Base-by-base conservation (phyloP, 805 yeast genomes). In the Ogataea parapolymorpha region DNA sequence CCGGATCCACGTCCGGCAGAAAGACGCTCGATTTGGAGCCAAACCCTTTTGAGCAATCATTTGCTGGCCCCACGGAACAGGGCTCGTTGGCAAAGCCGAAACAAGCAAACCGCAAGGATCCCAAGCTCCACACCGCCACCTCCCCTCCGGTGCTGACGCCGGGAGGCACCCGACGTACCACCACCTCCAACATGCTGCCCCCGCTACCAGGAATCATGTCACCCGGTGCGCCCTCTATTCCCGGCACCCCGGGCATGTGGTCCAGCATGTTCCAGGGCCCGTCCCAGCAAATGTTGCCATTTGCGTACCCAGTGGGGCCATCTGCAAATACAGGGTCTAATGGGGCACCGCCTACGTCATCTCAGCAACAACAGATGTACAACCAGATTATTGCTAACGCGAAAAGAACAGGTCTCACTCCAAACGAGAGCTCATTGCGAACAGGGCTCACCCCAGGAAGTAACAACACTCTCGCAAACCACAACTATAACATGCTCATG, bases 11-110 rank as follows among this genome's bases (percentile, higher is more conserved):
- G 16, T 26, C 32, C 6, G 20, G 20, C 25, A 37, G 37, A 26
- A 53, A 53, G 46, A 53, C 61, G 2, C 44, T 63, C 15, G 68
- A 62, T 40, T 39, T 89, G 44, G 99, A 93, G 62, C 96, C 93
- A 8, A 91, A 91, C 56, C 97, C 97, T 4, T 91, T 91, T 59
- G 99, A 91, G 63, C 85, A 84, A 62, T 85, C 95, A 37, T 91
- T 91, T 67, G 96, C 62, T 6, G 56, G 52, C 27, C 49, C 44
- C 37, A 45, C 55, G 17, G 51, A 46, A 8, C 37, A 44, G 14
- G 28, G 28, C 32, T 10, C 45, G 25, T 22, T 35, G 12, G 14
- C 42, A 24, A 32, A 30, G 23, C 26, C 37, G 17, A 38, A 37
- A 26, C 62, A 59, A 39, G 62, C 62, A 38, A 45, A 46, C 66